phyloP scores from a whole-genome alignment of 441 rosid genomes.

The Pelargonium citronellum region DNA sequence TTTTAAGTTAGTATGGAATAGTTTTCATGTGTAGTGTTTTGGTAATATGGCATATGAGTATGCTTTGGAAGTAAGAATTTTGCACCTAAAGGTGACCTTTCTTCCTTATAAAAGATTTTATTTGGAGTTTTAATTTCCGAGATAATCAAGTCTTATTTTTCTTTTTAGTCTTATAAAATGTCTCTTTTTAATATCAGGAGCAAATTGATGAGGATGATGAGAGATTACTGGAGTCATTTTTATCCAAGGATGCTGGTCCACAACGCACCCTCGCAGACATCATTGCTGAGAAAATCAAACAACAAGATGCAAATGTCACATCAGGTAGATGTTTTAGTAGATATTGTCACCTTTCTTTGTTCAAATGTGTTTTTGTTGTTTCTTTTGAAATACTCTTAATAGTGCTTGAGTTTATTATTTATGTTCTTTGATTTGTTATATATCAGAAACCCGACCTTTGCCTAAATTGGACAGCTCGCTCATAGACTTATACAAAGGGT shows the following conservation, averaged over 20 bases:
- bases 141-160: background rate
- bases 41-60: background rate
- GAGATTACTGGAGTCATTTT: constrained; percentile 69
- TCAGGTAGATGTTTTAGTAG: constrained; percentile 40
- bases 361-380: background rate
- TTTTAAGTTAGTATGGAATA: too few species aligned
- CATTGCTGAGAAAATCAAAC: constrained; percentile 60
- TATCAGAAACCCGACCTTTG: constrained; percentile 55
- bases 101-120: background rate
- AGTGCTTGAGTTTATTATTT: constrained; percentile 10
- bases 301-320: constrained; percentile 42
- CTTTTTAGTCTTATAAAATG: too few species aligned
- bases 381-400: background rate
- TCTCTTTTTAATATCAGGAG: constrained; percentile 33
- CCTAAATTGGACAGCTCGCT: constrained; percentile 62
- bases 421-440: constrained; percentile 5
- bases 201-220: constrained; percentile 74
- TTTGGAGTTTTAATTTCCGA: background rate
- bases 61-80: background rate
- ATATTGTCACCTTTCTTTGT: background rate
- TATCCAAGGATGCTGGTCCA: constrained; percentile 56
- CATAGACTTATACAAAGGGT: constrained; percentile 70
- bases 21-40: background rate
- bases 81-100: background rate
- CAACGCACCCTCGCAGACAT: constrained; percentile 71